Base-by-base conservation (phyloP, 345 rosid species). In the Pelargonium nanum region DNA sequence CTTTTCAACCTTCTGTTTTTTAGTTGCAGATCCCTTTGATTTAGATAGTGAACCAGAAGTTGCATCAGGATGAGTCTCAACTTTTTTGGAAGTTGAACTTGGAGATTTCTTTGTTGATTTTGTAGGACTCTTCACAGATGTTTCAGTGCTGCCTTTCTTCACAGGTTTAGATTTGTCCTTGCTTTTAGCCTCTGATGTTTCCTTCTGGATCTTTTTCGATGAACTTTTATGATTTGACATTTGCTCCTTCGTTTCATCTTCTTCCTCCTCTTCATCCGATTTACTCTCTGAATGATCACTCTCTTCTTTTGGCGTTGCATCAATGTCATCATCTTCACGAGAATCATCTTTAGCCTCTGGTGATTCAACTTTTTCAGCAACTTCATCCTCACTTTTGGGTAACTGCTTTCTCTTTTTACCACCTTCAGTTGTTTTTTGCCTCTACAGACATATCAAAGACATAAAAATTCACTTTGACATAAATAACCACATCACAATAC, bases 261-360 rank as follows among this genome's bases (percentile, higher is more conserved):
- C 70, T 8, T 79, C 94, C 55, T 80, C 78, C 50, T 73, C 88
- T 61, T 84, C 88, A 67, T 75, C 83, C 57, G 90, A 79, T 71
- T 80, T 72, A 63, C 50, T 56, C 44, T 79, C 81, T 59, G 76
- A 81, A 16, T 75, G 79, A 60, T 80, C 85, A 67, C 77, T 78
- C 70, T 71, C 81, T 60, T 80, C 86, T 59, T 74, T 77, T 59
- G 70, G 76, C 21, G 19, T 63, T 19, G 66, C 58, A 55, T 77
- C 77, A 50, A 67, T 68, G 26, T 68, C 80, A 70, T 65, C 79
- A 53, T 83, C 87, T 26, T 75, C 86, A 64, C 73, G 69, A 26
- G 79, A 65, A 67, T 80, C 81, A 64, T 75, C 82, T 51, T 72
- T 75, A 24, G 64, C 54, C n/a, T 65, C 86, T 55, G 80, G 81